These are phyloP conservation scores for Vitellaria paradoxa DNA, from an alignment of 179 eudicot genomes.

Conservation along the genomic window DNA sequence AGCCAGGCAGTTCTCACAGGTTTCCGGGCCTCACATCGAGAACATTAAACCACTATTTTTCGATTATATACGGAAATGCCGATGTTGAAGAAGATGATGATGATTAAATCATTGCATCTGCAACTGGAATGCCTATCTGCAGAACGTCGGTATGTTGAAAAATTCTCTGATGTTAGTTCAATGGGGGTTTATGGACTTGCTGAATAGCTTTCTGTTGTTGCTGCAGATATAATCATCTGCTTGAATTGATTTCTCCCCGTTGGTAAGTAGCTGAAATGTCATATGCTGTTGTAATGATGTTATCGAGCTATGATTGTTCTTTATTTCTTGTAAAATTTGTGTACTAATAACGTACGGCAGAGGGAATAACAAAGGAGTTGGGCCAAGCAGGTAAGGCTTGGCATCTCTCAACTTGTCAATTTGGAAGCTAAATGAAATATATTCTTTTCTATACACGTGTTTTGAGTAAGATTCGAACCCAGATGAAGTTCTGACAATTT, in stretches of 20 bases:
- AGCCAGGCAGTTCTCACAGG: conserved; percentile 61
- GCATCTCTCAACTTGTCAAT: too few species aligned
- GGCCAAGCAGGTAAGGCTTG: too few species aligned
- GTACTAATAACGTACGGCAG: too few species aligned
- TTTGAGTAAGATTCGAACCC: too few species aligned
- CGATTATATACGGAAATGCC: conserved; percentile 58
- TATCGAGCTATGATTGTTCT: neutral
- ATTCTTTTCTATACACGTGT: too few species aligned
- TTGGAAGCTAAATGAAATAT: too few species aligned
- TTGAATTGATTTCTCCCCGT: neutral
- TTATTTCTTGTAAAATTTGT: neutral
- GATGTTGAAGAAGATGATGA: conserved; percentile 37
- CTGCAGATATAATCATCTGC: neutral
- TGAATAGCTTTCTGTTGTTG: neutral
- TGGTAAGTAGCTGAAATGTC: neutral
- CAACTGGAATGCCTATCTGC: neutral
- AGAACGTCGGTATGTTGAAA: neutral
- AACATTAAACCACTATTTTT: conserved; percentile 65
- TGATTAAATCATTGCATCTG: conserved; percentile 22
- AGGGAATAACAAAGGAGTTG: too few species aligned
- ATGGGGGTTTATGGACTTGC: neutral
- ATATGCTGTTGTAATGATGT: too few species aligned
- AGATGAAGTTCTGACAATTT: too few species aligned
- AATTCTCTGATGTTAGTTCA: too few species aligned
- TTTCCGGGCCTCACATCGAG: conserved; percentile 76